A percentile compares a stretch with the other conserved stretches of the same genome.
Conservation (phyloP, 2,329 filamentous ascomycete genomes). For the Scortechinia acanthostroma region DNA sequence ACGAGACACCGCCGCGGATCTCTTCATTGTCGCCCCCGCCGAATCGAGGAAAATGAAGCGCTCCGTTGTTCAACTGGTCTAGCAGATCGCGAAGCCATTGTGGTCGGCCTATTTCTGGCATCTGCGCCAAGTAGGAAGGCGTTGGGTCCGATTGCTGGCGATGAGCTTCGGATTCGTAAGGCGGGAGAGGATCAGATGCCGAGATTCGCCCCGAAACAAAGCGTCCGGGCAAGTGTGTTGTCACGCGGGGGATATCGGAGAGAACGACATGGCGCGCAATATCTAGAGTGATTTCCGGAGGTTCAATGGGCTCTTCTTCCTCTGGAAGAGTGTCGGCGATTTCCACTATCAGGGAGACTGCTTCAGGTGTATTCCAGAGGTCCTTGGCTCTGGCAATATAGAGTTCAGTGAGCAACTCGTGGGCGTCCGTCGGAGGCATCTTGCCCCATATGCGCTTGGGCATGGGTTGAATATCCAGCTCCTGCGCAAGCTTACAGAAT, state of each 20-base stretch:
- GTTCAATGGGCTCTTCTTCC: neutral
- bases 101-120: constrained; percentile 18
- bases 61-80: constrained; percentile 21
- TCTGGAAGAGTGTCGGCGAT: constrained; percentile 34
- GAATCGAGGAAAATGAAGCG: constrained; percentile 14
- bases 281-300: neutral
- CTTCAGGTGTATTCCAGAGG: constrained; percentile 67
- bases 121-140: neutral
- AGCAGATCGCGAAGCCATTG: constrained; percentile 24
- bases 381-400: constrained; percentile 64
- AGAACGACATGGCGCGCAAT: constrained; percentile 1
- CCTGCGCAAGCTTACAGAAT: constrained; percentile 53
- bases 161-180: constrained; percentile 17
- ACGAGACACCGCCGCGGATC: constrained; percentile 4
- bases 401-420: constrained; percentile 53
- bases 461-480: constrained; percentile 52
- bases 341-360: constrained; percentile 53
- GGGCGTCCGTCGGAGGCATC: constrained; percentile 32
- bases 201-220: constrained; percentile 1
- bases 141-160: constrained; percentile 20
- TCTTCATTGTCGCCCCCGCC: constrained; percentile 10
- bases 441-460: constrained; percentile 62
- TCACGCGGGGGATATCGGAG: neutral
- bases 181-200: constrained; percentile 2
- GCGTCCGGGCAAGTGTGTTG: neutral